Base-by-base conservation (phyloP, 257 asterid species). In the Solanum microdontum region DNA sequence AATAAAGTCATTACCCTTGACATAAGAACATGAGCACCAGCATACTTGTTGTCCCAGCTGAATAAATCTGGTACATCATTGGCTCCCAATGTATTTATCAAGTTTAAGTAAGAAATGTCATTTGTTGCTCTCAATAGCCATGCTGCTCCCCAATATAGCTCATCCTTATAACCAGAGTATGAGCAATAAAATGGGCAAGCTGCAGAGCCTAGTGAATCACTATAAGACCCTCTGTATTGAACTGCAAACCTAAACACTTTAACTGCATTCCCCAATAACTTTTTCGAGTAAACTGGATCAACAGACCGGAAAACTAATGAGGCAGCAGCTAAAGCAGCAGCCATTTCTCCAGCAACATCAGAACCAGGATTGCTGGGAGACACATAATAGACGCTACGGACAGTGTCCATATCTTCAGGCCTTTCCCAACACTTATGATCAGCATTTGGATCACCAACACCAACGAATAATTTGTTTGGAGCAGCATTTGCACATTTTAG, bases 401-500 rank as follows among this genome's bases (percentile, higher is more conserved):
- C 21, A 3, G 98, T 93, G 92, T 95, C 99, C 98, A 96, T 96
- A 33, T 96, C 98, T 77, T 96, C 99, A 0, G 99, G 99, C 90
- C 99, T 90, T 89, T 95, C 96, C 98, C 99, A 96, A 24, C 99
- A 96, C 51, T n/a, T 89, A 62, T 96, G 99, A 91, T 96, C 99
- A 3, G 91, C 80, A 48, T 90, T 93, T 6, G 99, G 96, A 30
- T 96, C 98, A 1, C 99, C 99, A 1, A 96, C 98, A 11, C 98
- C 98, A 1, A 96, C 98, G 83, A 93, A 96, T 77, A 96, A 94
- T 88, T 83, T 90, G n/a, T 94, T 95, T 0, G 97, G 95, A 0
- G 98, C 91, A 84, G 97, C 91, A 5, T 91, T 90, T 28, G 98
- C 98, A 51, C 98, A 96, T 89, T 93, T 96, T 60, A 96, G 92